A percentile compares a stretch with the other conserved stretches of the same genome.
phyloP scores from a whole-genome alignment of 176 grass and related monocot species.

The Microstegium vimineum region DNA sequence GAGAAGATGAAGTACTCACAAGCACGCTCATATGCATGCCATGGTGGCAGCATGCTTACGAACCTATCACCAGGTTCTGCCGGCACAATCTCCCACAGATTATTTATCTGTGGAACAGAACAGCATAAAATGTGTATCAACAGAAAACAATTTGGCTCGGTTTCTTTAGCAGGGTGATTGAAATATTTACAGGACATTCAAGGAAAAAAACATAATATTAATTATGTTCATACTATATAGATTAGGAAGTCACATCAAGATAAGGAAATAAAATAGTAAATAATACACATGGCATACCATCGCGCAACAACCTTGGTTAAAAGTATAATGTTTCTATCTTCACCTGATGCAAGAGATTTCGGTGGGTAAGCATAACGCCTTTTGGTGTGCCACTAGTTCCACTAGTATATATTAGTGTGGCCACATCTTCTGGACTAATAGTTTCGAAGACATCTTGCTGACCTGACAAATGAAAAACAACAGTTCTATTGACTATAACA shows the following conservation, averaged over 20 bases:
- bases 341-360: slow-evolving; percentile 96
- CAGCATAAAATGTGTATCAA: slow-evolving; percentile 16
- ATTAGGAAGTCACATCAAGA: slow-evolving; percentile 25
- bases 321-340: slow-evolving; percentile 6
- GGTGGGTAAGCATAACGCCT: slow-evolving; percentile 92
- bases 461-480: slow-evolving; percentile 26
- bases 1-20: slow-evolving; percentile 89
- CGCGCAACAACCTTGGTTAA: not conserved
- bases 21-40: slow-evolving; percentile 94
- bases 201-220: not conserved
- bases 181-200: slow-evolving; percentile 6
- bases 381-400: slow-evolving; percentile 91
- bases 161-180: not conserved
- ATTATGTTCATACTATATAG: not conserved
- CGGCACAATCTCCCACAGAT: slow-evolving; percentile 86
- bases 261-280: not conserved
- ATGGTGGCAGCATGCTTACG: slow-evolving; percentile 93
- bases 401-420: slow-evolving; percentile 95
- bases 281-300: not conserved
- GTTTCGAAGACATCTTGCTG: slow-evolving; percentile 43
- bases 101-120: slow-evolving; percentile 62
- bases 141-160: not conserved
- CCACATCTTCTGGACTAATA: slow-evolving; percentile 81
- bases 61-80: slow-evolving; percentile 79
- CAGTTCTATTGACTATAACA: not conserved